phyloP scores from a whole-genome alignment of 305 asterid species.

The Plantago rigida region DNA sequence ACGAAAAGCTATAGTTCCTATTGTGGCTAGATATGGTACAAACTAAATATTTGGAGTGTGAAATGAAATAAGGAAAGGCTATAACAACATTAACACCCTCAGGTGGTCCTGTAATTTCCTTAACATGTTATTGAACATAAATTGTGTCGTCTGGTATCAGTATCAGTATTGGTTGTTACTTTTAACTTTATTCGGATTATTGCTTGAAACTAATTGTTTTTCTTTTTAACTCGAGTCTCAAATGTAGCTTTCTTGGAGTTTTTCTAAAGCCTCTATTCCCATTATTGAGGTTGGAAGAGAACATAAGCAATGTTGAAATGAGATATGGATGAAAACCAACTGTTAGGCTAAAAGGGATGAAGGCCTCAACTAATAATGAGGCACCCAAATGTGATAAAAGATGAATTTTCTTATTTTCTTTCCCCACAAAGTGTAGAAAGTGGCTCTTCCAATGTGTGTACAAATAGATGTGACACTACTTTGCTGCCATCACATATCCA shows the following conservation, averaged over 20 bases:
- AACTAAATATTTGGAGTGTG: too few relatives aligned
- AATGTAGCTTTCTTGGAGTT: slow-evolving; percentile 1
- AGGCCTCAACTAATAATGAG: slow-evolving; percentile 22
- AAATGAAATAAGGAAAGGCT: too few relatives aligned
- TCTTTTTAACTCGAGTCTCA: neutral
- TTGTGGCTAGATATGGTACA: too few relatives aligned
- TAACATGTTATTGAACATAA: too few relatives aligned
- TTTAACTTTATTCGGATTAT: too few relatives aligned
- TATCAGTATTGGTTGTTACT: too few relatives aligned
- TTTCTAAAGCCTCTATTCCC: slow-evolving; percentile 8
- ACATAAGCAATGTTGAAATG: slow-evolving; percentile 12
- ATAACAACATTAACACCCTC: too few relatives aligned
- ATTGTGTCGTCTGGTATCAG: too few relatives aligned
- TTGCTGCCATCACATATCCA: slow-evolving; percentile 13
- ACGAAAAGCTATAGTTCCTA: too few relatives aligned
- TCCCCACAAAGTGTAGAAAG: slow-evolving; percentile 29
- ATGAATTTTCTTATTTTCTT: slow-evolving; percentile 26
- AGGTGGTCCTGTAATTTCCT: too few relatives aligned
- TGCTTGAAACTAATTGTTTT: neutral
- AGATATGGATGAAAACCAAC: slow-evolving; percentile 22
- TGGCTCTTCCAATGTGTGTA: slow-evolving; percentile 20
- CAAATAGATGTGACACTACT: slow-evolving; percentile 29
- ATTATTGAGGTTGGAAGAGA: slow-evolving; percentile 19
- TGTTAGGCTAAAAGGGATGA: slow-evolving; percentile 29
- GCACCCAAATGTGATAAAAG: slow-evolving; percentile 16